phyloP scores from a whole-genome alignment of 768 basidiomycete species.

The Tephrocybe sp. region DNA sequence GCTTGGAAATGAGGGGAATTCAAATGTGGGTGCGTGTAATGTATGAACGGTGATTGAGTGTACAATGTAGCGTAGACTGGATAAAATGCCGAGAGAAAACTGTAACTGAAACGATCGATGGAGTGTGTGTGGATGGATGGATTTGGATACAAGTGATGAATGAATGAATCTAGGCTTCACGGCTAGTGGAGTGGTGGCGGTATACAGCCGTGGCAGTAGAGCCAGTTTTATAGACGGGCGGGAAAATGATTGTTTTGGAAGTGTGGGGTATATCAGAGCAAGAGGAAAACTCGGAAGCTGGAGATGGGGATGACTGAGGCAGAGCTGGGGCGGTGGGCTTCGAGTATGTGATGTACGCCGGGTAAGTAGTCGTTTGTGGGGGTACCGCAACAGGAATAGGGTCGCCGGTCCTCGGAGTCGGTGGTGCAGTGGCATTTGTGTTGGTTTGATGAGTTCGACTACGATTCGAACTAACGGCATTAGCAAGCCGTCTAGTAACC shows the following conservation, averaged over 20 bases:
- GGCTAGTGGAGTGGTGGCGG: too few relatives aligned
- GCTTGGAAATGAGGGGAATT: too few relatives aligned
- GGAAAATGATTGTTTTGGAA: neutral
- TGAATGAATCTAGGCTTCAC: neutral
- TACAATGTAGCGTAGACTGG: too few relatives aligned
- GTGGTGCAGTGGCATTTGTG: neutral
- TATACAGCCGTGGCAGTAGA: neutral
- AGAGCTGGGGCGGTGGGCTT: neutral
- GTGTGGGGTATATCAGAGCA: neutral
- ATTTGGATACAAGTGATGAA: neutral
- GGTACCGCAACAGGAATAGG: neutral
- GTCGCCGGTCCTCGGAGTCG: neutral
- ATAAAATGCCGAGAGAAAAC: neutral
- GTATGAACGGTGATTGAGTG: too few relatives aligned
- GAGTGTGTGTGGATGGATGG: neutral
- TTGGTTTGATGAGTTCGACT: neutral
- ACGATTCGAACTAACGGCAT: neutral
- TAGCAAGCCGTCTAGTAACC: neutral
- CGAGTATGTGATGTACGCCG: constrained; percentile 14
- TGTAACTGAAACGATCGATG: neutral
- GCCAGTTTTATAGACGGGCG: neutral
- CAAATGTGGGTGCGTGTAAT: too few relatives aligned
- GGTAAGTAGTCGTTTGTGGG: neutral
- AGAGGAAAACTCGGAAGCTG: neutral
- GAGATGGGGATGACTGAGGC: neutral